phyloP scores from a whole-genome alignment of 805 yeast genomes.

The Nakazawaea ambrosiae region DNA sequence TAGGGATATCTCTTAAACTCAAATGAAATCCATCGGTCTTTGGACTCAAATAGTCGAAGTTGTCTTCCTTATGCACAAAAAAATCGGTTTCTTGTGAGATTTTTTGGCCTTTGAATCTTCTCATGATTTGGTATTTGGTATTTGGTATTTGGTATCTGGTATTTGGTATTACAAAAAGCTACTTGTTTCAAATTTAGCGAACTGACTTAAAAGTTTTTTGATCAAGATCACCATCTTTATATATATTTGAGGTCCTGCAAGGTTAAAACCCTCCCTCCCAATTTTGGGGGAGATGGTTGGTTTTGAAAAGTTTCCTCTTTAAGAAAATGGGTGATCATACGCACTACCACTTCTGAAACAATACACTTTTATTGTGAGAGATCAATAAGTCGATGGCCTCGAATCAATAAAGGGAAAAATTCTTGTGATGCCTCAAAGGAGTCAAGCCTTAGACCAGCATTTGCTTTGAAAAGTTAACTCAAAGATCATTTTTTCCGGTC shows the following conservation, averaged over 20 bases:
- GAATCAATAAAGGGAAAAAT: no score
- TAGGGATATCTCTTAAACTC: slow-evolving; percentile 8
- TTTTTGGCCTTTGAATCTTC: slow-evolving; percentile 19
- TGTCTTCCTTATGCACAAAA: background rate
- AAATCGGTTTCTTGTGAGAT: slow-evolving; percentile 18
- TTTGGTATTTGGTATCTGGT: no score
- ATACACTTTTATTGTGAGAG: no score
- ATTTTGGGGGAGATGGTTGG: slow-evolving; percentile 6
- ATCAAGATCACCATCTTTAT: background rate
- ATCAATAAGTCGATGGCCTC: no score
- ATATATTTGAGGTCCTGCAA: background rate
- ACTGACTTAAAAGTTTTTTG: no score
- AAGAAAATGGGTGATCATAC: background rate
- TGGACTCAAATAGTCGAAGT: slow-evolving; percentile 2
- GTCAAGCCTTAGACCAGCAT: no score
- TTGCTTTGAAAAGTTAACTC: no score
- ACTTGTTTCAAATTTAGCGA: background rate
- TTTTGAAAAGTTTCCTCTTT: slow-evolving; percentile 6
- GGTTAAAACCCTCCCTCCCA: background rate
- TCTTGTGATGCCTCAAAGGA: no score
- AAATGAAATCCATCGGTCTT: background rate
- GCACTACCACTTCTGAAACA: no score
- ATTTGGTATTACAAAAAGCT: background rate
- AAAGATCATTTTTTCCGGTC: no score
- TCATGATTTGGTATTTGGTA: slow-evolving; percentile 14